Evolutionary conservation across 768 basidiomycete genomes (phyloP).

Genomic region (Kwoniella heveanensis): DNA sequence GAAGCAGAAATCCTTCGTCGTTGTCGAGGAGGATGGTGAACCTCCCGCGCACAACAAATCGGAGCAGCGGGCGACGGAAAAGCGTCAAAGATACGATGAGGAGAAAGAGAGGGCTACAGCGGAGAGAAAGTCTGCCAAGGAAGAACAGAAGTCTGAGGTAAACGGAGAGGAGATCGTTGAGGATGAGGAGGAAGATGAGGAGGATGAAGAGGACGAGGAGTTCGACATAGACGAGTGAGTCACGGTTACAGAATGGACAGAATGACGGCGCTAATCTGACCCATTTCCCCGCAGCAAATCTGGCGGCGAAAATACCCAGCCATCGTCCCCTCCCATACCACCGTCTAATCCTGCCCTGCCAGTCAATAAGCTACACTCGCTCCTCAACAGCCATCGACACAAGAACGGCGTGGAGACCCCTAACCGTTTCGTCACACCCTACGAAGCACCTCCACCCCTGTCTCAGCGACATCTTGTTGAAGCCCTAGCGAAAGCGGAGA

Average conservation of each 20-base stretch:
- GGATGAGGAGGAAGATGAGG: conserved; percentile 59
- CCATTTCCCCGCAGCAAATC: conserved; percentile 60
- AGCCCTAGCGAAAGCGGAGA: conserved; percentile 44
- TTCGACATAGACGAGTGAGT: conserved; percentile 87
- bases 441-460: conserved; percentile 46
- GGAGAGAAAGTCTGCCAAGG: conserved; percentile 21
- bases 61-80: not conserved
- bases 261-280: not conserved
- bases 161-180: conserved; percentile 35
- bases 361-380: conserved; percentile 18
- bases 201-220: conserved; percentile 70
- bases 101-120: conserved; percentile 6
- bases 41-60: conserved; percentile 47
- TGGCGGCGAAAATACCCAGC: conserved; percentile 59
- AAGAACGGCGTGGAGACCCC: conserved; percentile 56
- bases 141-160: conserved; percentile 2
- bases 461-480: conserved; percentile 52
- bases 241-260: too few relatives aligned
- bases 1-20: conserved; percentile 96
- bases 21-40: conserved; percentile 82
- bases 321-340: conserved; percentile 29
- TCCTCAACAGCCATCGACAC: conserved; percentile 41
- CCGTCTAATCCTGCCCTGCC: conserved; percentile 2
- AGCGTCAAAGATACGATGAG: not conserved
- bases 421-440: conserved; percentile 51